Base-by-base conservation (phyloP, 768 basidiomycete genomes). In the Gloeostereum incarnatum region DNA sequence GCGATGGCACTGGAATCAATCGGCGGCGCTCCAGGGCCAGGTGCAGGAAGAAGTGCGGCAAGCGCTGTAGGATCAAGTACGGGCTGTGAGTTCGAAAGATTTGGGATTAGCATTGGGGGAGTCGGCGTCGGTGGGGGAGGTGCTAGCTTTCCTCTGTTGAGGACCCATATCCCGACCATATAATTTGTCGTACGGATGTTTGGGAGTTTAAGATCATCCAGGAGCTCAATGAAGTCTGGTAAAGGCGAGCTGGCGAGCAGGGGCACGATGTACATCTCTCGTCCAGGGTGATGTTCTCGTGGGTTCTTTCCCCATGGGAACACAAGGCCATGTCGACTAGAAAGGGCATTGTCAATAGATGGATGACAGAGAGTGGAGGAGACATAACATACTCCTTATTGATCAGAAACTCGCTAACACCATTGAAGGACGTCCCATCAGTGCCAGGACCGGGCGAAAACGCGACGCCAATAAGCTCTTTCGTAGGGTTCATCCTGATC, bases 231-330 rank as follows among this genome's bases (percentile, higher is more conserved):
- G 49, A 78, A 93, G 42, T 93, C 91, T 1, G 91, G 91, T 2
- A 92, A 59, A 0, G 78, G 66, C 35, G 81, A 71, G 20, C 59
- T 66, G 17, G 81, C 66, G 16, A 69, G 62, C 11, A 94, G 59
- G 1, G 91, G 91, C 13, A 93, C 71, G 47, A 93, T 73, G 49
- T 94, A 94, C 24, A 93, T 60, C 53, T 94, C 91, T 40, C 84
- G 81, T 23, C 89, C 90, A 27, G 84, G 82, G 40, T 75, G 68
- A 49, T 73, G 60, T 8, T 88, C 81, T 46, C 82, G 79, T 6
- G 84, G 79, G 27, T 75, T 71, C 33, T 65, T 65, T 1, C 87
- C 83, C 88, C 88, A 91, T 6, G 88, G 88, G 45, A 90, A 89
- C 14, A 89, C 73, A 16, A 91, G 69, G 7, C 84, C 88, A 53